Conservation (phyloP, 331 rosid species). For the Cydonia oblonga region DNA sequence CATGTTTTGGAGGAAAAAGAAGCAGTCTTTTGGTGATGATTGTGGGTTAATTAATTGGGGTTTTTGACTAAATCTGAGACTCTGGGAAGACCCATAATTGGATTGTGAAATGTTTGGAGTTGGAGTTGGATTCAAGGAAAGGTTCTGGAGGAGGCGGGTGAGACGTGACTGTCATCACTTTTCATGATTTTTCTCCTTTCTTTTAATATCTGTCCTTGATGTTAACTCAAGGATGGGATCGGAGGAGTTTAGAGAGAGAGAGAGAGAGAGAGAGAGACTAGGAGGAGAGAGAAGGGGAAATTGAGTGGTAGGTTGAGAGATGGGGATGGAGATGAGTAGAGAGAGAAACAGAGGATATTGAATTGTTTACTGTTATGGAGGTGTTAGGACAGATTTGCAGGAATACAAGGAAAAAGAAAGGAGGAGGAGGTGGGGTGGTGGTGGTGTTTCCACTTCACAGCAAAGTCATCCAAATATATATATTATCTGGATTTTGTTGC, state of each 20-base stretch:
- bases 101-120: conserved; percentile 27
- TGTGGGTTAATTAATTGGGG: neutral
- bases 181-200: neutral
- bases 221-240: neutral
- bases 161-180: conserved; percentile 54
- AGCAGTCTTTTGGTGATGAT: conserved; percentile 3
- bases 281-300: neutral
- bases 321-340: conserved; percentile 16
- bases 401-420: too few relatives aligned
- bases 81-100: neutral
- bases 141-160: conserved; percentile 35
- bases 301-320: conserved; percentile 28
- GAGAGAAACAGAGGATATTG: neutral
- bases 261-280: neutral
- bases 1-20: conserved; percentile 35
- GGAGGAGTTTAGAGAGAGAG: conserved; percentile 9
- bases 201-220: neutral
- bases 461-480: conserved; percentile 6
- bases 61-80: neutral
- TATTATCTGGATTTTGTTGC: neutral
- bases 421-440: conserved; percentile 8
- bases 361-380: neutral
- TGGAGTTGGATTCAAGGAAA: conserved; percentile 75
- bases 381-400: neutral
- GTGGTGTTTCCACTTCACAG: conserved; percentile 13